A percentile compares a stretch with the other conserved stretches of the same genome.
phyloP scores from a whole-genome alignment of 2,329 filamentous ascomycete genomes.

The Phyllosticta citrichinensis region DNA sequence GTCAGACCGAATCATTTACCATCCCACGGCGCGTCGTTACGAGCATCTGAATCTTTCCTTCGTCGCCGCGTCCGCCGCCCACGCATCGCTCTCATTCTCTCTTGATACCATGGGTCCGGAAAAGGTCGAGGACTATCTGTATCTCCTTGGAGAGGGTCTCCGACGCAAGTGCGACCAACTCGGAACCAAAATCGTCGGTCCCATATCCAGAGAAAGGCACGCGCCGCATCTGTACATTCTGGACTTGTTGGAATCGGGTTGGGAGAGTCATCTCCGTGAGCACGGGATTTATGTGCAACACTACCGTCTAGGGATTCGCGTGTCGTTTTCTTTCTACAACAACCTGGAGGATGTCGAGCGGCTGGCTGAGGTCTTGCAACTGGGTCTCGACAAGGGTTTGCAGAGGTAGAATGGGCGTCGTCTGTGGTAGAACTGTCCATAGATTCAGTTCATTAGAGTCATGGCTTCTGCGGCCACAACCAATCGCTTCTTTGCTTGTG shows the following conservation, averaged over 20 bases:
- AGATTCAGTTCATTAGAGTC: too few relatives aligned
- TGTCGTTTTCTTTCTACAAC: neutral
- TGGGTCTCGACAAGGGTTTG: too few relatives aligned
- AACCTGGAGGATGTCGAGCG: neutral
- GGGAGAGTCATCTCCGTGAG: neutral
- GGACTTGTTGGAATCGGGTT: neutral
- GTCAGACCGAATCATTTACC: neutral
- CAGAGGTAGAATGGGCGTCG: too few relatives aligned
- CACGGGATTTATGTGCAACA: neutral
- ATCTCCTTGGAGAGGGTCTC: neutral
- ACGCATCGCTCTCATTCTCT: neutral
- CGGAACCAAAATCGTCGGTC: neutral
- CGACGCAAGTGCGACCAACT: neutral
- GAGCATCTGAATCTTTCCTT: neutral
- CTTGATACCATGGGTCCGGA: neutral
- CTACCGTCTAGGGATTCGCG: neutral
- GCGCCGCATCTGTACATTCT: neutral
- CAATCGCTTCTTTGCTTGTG: too few relatives aligned
- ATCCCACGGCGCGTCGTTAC: neutral
- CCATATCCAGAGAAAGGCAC: neutral
- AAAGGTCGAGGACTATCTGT: neutral
- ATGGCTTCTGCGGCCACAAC: too few relatives aligned
- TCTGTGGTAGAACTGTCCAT: too few relatives aligned
- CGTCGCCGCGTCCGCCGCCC: neutral
- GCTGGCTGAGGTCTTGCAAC: neutral